Evolutionary conservation across 1,139 yeast species (phyloP).

Genomic region (Nakaseomyces glabratus): DNA sequence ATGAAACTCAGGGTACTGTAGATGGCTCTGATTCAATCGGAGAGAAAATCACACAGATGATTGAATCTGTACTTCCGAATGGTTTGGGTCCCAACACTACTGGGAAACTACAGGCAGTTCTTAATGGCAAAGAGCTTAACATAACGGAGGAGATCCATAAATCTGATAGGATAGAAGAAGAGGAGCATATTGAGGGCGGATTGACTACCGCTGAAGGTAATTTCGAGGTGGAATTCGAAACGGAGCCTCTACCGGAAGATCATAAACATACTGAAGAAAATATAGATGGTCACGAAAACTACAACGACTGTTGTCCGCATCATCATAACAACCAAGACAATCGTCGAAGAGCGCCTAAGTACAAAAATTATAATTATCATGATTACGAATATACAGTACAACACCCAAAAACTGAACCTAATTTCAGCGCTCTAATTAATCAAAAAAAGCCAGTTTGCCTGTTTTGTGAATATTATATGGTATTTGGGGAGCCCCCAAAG

Average conservation of each 20-base stretch:
- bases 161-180: not conserved
- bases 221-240: conserved; percentile 5
- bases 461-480: conserved; percentile 52
- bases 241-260: conserved; percentile 4
- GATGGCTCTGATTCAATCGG: conserved; percentile 27
- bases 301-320: conserved; percentile 14
- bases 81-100: conserved; percentile 22
- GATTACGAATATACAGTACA: conserved; percentile 16
- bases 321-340: conserved; percentile 8
- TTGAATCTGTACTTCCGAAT: conserved; percentile 26
- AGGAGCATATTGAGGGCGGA: too few species aligned
- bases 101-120: conserved; percentile 22
- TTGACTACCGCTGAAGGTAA: not conserved
- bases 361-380: conserved; percentile 16
- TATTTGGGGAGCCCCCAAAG: conserved; percentile 45
- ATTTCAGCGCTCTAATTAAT: conserved; percentile 23
- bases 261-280: conserved; percentile 6
- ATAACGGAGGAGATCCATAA: conserved; percentile 13
- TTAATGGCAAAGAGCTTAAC: conserved; percentile 21
- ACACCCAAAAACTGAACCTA: conserved; percentile 16
- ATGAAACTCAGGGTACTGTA: conserved; percentile 22
- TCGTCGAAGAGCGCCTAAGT: conserved; percentile 8
- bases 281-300: conserved; percentile 3
- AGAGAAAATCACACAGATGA: conserved; percentile 26
- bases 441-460: conserved; percentile 36